Base-by-base conservation (phyloP, 331 rosid species). In the Saraca asoca region DNA sequence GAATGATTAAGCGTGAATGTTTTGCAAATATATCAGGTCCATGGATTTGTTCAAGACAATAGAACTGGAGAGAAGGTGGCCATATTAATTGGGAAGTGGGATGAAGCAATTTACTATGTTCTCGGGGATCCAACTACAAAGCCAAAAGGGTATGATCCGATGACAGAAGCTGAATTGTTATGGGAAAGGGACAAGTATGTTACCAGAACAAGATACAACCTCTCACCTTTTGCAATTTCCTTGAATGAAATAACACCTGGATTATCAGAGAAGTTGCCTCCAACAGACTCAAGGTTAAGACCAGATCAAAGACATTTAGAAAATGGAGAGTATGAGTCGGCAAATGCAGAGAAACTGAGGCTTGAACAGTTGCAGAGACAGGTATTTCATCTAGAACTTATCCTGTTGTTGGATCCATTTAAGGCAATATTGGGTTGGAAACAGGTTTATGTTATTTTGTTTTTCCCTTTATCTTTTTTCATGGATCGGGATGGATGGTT, bases 331-430 rank as follows among this genome's bases (percentile, higher is more conserved):
- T 94, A 94, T 37, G 97, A 90, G 59, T 66, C 73, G 80, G 97
- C 96, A 60, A 94, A 94, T 77, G 82, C 89, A 3, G 99, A 94
- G 91, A 94, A 94, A 71, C 81, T 94, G 29, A 84, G 97, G 75
- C 97, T 94, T 67, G 99, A 94, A 77, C 97, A 85, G 82, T 76
- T 94, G 65, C 99, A 94, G 80, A 86, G 99, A 90, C 99, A 90
- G 96, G 99, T 94, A 83, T 46, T 39, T 59, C 14, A 7, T 55
- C 37, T 7, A 56, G 46, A 24, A 43, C 46, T 58, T 17, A 42
- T 19, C 51, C 66, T 7, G 14, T 13, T 11, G 38, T 31, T n/a
- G 51, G 44, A 45, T 67, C 61, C 72, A 42, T 71, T n/a, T 54
- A 20, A n/a, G 64, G 54, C 56, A 41, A 58, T 56, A 12, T 7